phyloP scores from a whole-genome alignment of 225 moss, liverwort and hornwort genomes.

The Neckera pumila region DNA sequence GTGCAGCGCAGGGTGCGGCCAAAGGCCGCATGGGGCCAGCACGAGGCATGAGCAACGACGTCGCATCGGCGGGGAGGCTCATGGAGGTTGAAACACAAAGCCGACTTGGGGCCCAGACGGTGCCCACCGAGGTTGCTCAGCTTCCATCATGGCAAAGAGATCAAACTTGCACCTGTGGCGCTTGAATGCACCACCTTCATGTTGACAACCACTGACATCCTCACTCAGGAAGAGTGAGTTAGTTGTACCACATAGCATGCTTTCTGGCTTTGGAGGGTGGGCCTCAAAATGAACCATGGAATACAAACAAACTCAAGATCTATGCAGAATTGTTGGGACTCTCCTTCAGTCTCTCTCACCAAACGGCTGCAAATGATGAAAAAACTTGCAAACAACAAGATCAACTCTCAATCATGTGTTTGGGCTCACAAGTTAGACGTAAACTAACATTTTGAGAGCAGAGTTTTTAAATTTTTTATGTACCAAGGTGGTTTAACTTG shows the following conservation, averaged over 20 bases:
- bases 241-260: constrained; percentile 15
- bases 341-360: neutral
- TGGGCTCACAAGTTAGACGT: too few species aligned
- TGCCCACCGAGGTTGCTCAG: too few species aligned
- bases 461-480: neutral
- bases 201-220: neutral
- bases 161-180: too few species aligned
- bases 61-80: too few species aligned
- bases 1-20: too few species aligned
- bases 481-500: neutral
- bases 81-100: too few species aligned
- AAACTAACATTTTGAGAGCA: neutral
- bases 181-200: neutral
- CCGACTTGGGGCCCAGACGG: too few species aligned
- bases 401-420: neutral
- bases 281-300: neutral
- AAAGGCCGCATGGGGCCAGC: too few species aligned
- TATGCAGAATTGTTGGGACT: neutral
- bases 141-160: too few species aligned
- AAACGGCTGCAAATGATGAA: neutral
- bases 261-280: neutral
- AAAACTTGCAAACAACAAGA: neutral
- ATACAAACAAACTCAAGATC: neutral
- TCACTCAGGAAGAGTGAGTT: neutral
- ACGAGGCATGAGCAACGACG: too few species aligned